phyloP scores from a whole-genome alignment of 2,329 filamentous ascomycete genomes.

The Beauveria scarabaeidicola region DNA sequence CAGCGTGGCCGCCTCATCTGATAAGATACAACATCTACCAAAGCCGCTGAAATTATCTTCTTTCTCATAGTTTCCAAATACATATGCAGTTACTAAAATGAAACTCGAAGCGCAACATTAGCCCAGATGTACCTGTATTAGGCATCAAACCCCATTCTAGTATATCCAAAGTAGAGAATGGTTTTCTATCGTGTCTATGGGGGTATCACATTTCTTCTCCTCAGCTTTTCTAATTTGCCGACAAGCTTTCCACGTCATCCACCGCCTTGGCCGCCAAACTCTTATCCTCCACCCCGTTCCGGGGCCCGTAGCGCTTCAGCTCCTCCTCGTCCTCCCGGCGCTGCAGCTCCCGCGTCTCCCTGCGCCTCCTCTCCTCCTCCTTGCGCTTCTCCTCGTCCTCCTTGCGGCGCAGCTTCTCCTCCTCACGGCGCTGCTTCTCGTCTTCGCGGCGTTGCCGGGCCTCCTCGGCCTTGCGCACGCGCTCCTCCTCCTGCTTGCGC shows the following conservation, averaged over 20 bases:
- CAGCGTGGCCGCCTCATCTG: background rate
- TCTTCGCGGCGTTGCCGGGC: constrained; percentile 14
- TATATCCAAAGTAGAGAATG: constrained; percentile 8
- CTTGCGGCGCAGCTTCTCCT: background rate
- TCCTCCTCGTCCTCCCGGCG: constrained; percentile 7
- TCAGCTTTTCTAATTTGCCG: constrained; percentile 37
- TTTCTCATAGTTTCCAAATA: too few species aligned
- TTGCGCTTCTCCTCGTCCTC: background rate
- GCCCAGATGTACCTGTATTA: too few species aligned
- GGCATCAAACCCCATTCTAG: background rate
- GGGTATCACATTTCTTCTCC: background rate
- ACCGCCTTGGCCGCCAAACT: constrained; percentile 31
- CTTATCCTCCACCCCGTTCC: constrained; percentile 23
- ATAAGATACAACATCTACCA: background rate
- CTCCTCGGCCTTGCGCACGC: constrained; percentile 34
- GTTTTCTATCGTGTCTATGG: constrained; percentile 1
- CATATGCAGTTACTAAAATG: too few species aligned
- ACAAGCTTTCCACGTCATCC: constrained; percentile 48
- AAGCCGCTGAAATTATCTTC: too few species aligned
- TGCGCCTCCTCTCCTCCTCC: background rate
- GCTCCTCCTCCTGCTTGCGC: constrained; percentile 38
- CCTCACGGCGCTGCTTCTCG: background rate
- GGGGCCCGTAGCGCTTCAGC: background rate
- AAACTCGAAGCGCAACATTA: too few species aligned
- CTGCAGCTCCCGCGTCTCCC: background rate